Evolutionary conservation across 192 early-diverging fungal genomes (phyloP), one percentile per base, ranked within the genome.

Genomic region (Rhizoclosmatium sp.): DNA sequence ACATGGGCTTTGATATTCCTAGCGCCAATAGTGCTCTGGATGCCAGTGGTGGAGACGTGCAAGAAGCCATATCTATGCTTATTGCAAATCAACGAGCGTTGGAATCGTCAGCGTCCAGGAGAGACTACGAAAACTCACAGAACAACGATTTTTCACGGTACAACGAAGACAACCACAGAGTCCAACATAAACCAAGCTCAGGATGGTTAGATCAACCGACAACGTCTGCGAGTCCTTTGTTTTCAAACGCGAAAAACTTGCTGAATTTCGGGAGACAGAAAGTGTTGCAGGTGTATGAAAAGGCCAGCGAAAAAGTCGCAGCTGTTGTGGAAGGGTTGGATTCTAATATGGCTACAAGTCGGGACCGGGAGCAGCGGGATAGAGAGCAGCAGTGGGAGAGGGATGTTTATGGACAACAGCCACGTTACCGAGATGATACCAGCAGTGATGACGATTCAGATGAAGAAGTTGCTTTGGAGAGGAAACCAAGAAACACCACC

Each of bases 1-100:
- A 89, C 41, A 94, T 95, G 90, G 95, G 95, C 1, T 98, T 95
- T 78, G 87, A 92, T 23, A 82, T 81, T 0, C 87, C 89, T 4
- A 85, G 90, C 66, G 91, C 95, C 0, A 84, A 78, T 58, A 76
- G 85, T 21, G 95, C 96, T 2, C 80, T 98, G 61, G 88, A 87
- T 45, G 92, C 91, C 47, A 87, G 91, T 1, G 88, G 87, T 12
- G 89, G 82, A 67, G 87, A 92, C n/a, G 85, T 89, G 0, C 89
- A 93, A 60, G 82, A 91, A 3, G 84, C 89, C 12, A 81, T 88
- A 9, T 79, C 84, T 19, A 47, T 85, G 65, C 62, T 89, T 2
- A 67, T 84, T 0, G 61, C 78, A 31, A 82, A 82, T 54, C 74
- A 78, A 4, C 77, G 69, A 14, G 85, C 83, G 14, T 59, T 77